Evolutionary conservation across 306 rosid species (phyloP), one percentile per base, ranked within the genome.

Genomic region (Quercus rubra): DNA sequence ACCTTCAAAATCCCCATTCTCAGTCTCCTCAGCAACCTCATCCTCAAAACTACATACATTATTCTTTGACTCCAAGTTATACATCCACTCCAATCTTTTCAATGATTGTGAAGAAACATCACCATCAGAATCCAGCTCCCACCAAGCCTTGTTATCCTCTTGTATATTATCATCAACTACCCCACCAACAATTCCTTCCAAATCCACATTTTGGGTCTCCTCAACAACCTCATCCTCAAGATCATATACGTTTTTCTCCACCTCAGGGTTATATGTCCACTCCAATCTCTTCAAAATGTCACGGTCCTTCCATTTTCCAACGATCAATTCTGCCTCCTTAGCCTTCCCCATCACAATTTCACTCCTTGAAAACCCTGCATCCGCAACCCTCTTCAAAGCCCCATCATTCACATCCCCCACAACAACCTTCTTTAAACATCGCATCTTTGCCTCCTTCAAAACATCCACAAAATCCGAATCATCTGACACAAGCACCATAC

Each of bases 401-500:
- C 96, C 97, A 67, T 88, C 91, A 70, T 67, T 81, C 13, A 77
- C 13, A 86, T 94, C 94, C 83, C 98, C 98, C 55, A 94, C 85
- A 52, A 87, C 94, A 74, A 92, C 94, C 0, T 89, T 89, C 85
- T 84, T 94, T n/a, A 91, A 83, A 74, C 93, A 87, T 52, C 98
- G 86, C 74, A 85, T 30, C 78, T 83, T 94, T 4, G 98, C 98
- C 81, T 94, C 98, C 80, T 82, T 85, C 76, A 94, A 79, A 23
- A 94, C 88, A 70, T 77, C 78, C 55, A 74, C 83, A 74, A 94
- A 92, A 77, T 87, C 93, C 23, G 85, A 82, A 82, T 94, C 97
- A 77, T 94, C 95, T 4, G 97, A 94, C 27, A 94, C 97, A 77
- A 94, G 89, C 69, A 94, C 88, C 90, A 94, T 74, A 58, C 97